phyloP scores from a whole-genome alignment of 305 asterid species.

The Fraxinus floribunda region DNA sequence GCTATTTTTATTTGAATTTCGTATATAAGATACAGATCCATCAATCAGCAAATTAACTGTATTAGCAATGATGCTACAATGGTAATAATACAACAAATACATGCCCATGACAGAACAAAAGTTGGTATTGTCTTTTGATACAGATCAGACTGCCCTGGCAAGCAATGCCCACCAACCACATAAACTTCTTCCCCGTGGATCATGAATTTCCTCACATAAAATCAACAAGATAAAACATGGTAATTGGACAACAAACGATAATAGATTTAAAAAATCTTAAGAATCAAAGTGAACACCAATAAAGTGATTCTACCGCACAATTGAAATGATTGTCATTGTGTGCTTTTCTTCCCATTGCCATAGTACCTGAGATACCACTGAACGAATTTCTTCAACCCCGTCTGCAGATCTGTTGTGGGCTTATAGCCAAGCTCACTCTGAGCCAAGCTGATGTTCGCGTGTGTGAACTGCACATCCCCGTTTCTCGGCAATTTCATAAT shows the following conservation, averaged over 20 bases:
- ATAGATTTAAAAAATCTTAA: constrained; percentile 46
- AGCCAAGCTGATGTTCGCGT: constrained; percentile 83
- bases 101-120: constrained; percentile 45
- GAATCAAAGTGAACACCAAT: constrained; percentile 53
- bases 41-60: constrained; percentile 54
- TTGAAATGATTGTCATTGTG: constrained; percentile 50
- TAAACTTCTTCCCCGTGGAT: constrained; percentile 46
- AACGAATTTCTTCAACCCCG: constrained; percentile 87
- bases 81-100: constrained; percentile 49
- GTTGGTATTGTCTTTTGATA: constrained; percentile 36
- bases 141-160: constrained; percentile 35
- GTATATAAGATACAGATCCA: constrained; percentile 54
- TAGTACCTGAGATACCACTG: constrained; percentile 84
- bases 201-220: constrained; percentile 41
- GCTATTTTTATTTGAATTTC: constrained; percentile 43
- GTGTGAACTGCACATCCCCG: constrained; percentile 90
- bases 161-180: constrained; percentile 37
- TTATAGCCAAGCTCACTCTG: constrained; percentile 82
- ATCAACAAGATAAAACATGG: constrained; percentile 43
- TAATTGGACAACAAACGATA: constrained; percentile 46
- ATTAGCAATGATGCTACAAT: constrained; percentile 59
- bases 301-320: constrained; percentile 57
- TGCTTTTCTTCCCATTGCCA: constrained; percentile 69
- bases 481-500: constrained; percentile 84
- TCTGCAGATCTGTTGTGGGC: constrained; percentile 81